Conservation (phyloP, 768 basidiomycete species). For the Suillus subaureus region DNA sequence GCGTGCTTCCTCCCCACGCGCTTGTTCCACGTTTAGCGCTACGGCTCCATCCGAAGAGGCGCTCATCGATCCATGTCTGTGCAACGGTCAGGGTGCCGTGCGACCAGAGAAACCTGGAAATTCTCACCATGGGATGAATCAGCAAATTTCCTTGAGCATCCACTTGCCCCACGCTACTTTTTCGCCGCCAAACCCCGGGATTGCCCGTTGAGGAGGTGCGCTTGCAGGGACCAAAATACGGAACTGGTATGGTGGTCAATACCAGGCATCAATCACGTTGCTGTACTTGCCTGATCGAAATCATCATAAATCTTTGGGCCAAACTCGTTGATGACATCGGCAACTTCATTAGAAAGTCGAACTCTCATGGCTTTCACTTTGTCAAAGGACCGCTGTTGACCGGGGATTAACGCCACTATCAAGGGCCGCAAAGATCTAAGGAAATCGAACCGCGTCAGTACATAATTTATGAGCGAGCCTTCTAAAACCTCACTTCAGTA, state of each 20-base stretch:
- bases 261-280: constrained; percentile 6
- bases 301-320: constrained; percentile 87
- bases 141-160: constrained; percentile 84
- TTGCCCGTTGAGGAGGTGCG: constrained; percentile 75
- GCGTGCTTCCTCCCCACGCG: constrained; percentile 72
- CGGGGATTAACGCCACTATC: constrained; percentile 84
- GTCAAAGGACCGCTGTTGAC: constrained; percentile 80
- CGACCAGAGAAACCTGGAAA: constrained; percentile 17
- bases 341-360: constrained; percentile 81
- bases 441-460: constrained; percentile 7
- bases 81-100: constrained; percentile 7
- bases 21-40: constrained; percentile 80
- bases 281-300: constrained; percentile 68
- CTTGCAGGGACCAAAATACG: constrained; percentile 81
- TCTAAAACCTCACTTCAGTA: constrained; percentile 75
- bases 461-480: not conserved
- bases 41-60: constrained; percentile 89
- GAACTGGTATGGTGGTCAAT: constrained; percentile 44
- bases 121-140: constrained; percentile 81
- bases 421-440: constrained; percentile 86
- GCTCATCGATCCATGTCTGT: constrained; percentile 89
- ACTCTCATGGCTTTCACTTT: constrained; percentile 74
- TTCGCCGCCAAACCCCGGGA: constrained; percentile 77
- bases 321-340: constrained; percentile 81
- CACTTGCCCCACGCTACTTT: constrained; percentile 80